phyloP scores from a whole-genome alignment of 2,329 filamentous ascomycete species.

The Exophiala sp. region DNA sequence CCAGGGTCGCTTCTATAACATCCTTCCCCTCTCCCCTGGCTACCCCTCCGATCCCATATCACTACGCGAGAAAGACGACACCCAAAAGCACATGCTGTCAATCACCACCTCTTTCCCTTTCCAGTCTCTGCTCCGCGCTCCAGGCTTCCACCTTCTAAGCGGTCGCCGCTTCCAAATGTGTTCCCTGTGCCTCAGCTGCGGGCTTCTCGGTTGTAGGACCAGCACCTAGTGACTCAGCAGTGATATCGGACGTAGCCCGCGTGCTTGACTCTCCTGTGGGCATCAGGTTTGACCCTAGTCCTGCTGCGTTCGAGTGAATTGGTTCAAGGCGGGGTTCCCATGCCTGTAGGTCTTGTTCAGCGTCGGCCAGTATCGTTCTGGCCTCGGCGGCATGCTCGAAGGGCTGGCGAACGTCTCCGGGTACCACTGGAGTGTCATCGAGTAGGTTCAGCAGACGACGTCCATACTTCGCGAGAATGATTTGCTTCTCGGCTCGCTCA shows the following conservation, averaged over 20 bases:
- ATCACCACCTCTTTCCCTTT: not conserved
- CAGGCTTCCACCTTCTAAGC: slow-evolving; percentile 24
- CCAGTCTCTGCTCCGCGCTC: slow-evolving; percentile 10
- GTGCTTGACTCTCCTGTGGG: slow-evolving; percentile 28
- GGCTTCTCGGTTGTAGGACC: slow-evolving; percentile 9
- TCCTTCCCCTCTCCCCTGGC: slow-evolving; percentile 2
- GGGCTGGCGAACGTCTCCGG: slow-evolving; percentile 69
- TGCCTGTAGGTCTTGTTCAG: slow-evolving; percentile 78
- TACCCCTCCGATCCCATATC: no score
- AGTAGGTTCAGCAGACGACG: slow-evolving; percentile 78
- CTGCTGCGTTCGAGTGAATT: slow-evolving; percentile 48
- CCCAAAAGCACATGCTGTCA: not conserved
- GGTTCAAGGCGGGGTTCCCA: slow-evolving; percentile 63
- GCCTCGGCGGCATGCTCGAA: slow-evolving; percentile 67
- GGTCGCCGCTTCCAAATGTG: slow-evolving; percentile 25
- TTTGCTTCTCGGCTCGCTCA: slow-evolving; percentile 94
- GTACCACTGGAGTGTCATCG: slow-evolving; percentile 85
- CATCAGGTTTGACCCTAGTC: slow-evolving; percentile 43
- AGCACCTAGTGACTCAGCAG: slow-evolving; percentile 5
- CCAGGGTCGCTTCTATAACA: not conserved
- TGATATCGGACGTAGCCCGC: slow-evolving; percentile 17
- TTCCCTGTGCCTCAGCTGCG: slow-evolving; percentile 19
- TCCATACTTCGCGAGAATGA: slow-evolving; percentile 87
- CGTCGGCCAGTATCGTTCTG: slow-evolving; percentile 84
- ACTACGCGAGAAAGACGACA: not conserved